These are phyloP conservation scores for Ophiocordyceps australis DNA, from an alignment of 2,329 filamentous ascomycete species.

Conservation along the genomic window DNA sequence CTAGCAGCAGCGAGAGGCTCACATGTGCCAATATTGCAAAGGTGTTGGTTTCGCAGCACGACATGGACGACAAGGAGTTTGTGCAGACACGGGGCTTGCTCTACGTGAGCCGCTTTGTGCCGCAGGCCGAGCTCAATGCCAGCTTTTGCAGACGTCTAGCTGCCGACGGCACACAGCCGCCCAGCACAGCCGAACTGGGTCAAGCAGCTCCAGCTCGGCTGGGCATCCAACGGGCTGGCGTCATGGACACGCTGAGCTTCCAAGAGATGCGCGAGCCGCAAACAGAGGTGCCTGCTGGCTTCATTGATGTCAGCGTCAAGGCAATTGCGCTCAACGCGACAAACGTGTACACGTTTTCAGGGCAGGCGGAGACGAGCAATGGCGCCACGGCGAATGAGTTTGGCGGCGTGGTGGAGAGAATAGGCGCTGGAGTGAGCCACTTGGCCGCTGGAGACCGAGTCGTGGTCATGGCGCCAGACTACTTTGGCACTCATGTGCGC, in stretches of 20 bases:
- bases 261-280: not conserved
- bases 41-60: not conserved
- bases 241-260: constrained; percentile 1
- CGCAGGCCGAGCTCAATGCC: not conserved
- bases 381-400: not conserved
- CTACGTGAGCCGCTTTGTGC: not conserved
- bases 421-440: not conserved
- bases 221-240: not conserved
- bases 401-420: not conserved
- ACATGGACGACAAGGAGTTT: not conserved
- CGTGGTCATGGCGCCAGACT: not conserved
- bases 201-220: not conserved
- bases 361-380: not conserved
- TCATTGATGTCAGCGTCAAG: not conserved
- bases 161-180: not conserved
- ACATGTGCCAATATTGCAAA: not conserved
- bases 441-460: not conserved
- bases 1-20: not conserved
- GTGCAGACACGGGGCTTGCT: not conserved
- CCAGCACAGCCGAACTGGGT: not conserved
- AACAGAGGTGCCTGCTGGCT: not conserved
- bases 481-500: not conserved
- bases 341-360: not conserved
- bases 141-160: not conserved
- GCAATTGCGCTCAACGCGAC: not conserved